These are phyloP conservation scores for Aspergillus caelatus DNA, from an alignment of 2,329 filamentous ascomycete genomes.

Conservation along the genomic window DNA sequence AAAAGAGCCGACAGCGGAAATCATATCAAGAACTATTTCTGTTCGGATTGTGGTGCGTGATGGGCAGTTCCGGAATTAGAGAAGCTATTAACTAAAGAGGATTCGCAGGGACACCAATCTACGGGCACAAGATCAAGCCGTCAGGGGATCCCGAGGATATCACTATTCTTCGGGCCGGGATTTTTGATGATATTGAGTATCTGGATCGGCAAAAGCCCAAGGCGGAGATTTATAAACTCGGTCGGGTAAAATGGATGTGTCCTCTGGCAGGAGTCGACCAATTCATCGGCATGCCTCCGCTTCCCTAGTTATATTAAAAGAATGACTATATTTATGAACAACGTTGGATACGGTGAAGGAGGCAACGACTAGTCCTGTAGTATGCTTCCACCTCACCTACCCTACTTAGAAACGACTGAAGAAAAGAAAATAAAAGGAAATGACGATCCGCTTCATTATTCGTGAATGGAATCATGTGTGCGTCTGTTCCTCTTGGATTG, in stretches of 20 bases:
- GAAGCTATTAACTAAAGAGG: conserved; percentile 8
- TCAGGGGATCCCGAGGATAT: conserved; percentile 25
- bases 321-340: too few species aligned
- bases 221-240: conserved; percentile 33
- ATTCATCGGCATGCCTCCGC: conserved; percentile 27
- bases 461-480: too few species aligned
- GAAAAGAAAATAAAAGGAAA: too few species aligned
- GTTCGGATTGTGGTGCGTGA: conserved; percentile 39
- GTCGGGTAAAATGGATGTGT: conserved; percentile 28
- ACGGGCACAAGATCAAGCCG: conserved; percentile 25
- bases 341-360: too few species aligned
- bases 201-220: conserved; percentile 33
- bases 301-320: neutral
- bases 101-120: conserved; percentile 31
- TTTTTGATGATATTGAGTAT: conserved; percentile 35
- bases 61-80: neutral
- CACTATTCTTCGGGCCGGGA: conserved; percentile 38
- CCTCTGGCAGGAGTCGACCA: conserved; percentile 30
- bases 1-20: conserved; percentile 42
- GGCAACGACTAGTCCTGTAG: too few species aligned
- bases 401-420: too few species aligned
- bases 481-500: too few species aligned
- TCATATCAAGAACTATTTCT: conserved; percentile 39
- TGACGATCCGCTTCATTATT: too few species aligned
- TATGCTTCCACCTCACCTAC: too few species aligned